Conservation (phyloP, 371 early-diverging fungal species). For the Funneliformis caledonium region DNA sequence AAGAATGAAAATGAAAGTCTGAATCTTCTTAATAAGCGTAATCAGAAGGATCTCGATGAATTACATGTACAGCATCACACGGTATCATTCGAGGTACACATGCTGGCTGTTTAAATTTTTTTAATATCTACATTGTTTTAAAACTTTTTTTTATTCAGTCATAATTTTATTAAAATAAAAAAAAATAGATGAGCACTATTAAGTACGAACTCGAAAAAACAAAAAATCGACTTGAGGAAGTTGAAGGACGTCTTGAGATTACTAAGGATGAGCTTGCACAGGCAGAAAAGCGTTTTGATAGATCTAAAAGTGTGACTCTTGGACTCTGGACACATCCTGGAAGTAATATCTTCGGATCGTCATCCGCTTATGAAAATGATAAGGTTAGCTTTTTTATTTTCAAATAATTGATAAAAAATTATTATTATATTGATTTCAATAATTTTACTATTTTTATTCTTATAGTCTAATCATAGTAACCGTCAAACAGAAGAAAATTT, state of each 20-base stretch:
- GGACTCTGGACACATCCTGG: slow-evolving; percentile 1
- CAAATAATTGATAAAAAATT: not conserved
- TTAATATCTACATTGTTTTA: not conserved
- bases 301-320: slow-evolving; percentile 16
- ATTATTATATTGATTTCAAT: not conserved
- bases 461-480: not conserved
- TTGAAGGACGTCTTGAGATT: not conserved
- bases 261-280: slow-evolving; percentile 14
- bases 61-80: not conserved
- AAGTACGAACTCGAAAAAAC: slow-evolving; percentile 20
- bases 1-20: slow-evolving; percentile 3
- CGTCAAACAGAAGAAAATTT: not conserved
- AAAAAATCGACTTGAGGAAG: slow-evolving; percentile 20
- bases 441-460: not conserved
- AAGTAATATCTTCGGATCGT: not conserved
- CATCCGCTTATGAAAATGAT: not conserved
- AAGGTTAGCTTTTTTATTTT: not conserved
- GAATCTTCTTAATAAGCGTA: not conserved
- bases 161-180: not conserved
- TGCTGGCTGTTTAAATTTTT: not conserved
- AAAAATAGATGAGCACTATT: not conserved
- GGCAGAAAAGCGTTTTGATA: slow-evolving; percentile 33
- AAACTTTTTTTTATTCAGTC: not conserved
- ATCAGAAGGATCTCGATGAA: not conserved
- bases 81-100: slow-evolving; percentile 1